Base-by-base conservation (phyloP, 108 stramenopile species). In the Epithemia pelagica region DNA sequence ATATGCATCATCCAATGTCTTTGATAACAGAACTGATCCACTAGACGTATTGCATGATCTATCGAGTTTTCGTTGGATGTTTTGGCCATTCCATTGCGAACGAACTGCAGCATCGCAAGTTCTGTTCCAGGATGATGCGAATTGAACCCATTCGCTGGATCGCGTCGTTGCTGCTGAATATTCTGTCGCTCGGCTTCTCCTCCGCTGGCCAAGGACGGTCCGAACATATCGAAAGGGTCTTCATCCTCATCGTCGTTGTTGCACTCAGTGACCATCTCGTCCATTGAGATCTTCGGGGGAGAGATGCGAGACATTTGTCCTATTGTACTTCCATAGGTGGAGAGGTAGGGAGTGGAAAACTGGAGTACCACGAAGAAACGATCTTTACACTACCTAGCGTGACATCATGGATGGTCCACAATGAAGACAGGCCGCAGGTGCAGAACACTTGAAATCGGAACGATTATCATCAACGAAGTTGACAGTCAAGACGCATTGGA, bases 1-100 rank as follows among this genome's bases (percentile, higher is more conserved):
- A 93, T 68, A 65, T 93, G 87, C 95, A 96, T 96, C 95, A 93
- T 93, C 95, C 95, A 96, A 71, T 96, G 91, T 25, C 90, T 58
- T 1, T 64, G 46, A 23, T 72, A 55, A 72, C 90, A 93, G 71
- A 83, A 96, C 23, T 70, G 59, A 71, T 96, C 95, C 29, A 94
- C 68, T 2, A 74, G 52, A 30, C 70, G 55, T 26, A 91, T 57
- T 8, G 87, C 83, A 32, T 28, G 63, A 31, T 73, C 55, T 31
- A 30, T 28, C 2, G 23, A 37, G 37, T 64, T 1, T 23, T 32
- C n/a, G 52, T 72, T 52, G 5, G 52, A 2, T 24, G 37, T 53
- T 32, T 55, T 62, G 28, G 19, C 27, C 10, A 66, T 30, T 73
- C 71, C 20, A 82, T 58, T 72, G 66, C 73, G 57, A 25, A 93